Conservation (phyloP, 164 flowering plant genomes). For the Vitis amurensis region DNA sequence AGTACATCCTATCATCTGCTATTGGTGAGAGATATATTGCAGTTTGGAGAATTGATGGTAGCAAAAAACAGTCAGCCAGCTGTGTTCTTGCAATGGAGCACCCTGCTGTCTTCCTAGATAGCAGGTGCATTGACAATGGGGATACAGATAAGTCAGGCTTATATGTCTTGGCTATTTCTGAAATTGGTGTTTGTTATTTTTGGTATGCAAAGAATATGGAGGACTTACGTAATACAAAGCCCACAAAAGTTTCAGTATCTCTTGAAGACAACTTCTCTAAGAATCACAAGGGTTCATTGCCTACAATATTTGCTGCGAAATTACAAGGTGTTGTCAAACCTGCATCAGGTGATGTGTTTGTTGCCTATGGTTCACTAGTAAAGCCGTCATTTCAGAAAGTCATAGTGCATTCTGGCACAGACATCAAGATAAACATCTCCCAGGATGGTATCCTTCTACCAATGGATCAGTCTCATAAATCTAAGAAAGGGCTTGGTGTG, state of each 20-base stretch:
- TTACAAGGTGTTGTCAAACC: conserved; percentile 46
- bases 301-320: conserved; percentile 71
- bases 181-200: conserved; percentile 73
- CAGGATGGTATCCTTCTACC: conserved; percentile 73
- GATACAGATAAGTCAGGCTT: conserved; percentile 37
- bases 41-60: conserved; percentile 70
- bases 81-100: conserved; percentile 91
- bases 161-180: conserved; percentile 81
- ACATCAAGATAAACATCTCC: conserved; percentile 47
- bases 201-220: conserved; percentile 72
- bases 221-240: conserved; percentile 58
- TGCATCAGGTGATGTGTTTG: conserved; percentile 51
- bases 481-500: conserved; percentile 37
- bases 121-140: conserved; percentile 30
- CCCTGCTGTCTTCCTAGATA: conserved; percentile 79
- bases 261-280: conserved; percentile 30
- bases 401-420: conserved; percentile 58
- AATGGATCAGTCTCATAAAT: conserved; percentile 32
- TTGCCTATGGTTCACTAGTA: conserved; percentile 71
- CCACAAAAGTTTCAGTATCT: conserved; percentile 61
- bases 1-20: conserved; percentile 81
- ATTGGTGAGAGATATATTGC: conserved; percentile 83
- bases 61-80: conserved; percentile 65
- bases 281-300: conserved; percentile 39
- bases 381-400: conserved; percentile 86